Conservation (phyloP, 2,329 filamentous ascomycete species). For the Cladosporium sphaerospermum region DNA sequence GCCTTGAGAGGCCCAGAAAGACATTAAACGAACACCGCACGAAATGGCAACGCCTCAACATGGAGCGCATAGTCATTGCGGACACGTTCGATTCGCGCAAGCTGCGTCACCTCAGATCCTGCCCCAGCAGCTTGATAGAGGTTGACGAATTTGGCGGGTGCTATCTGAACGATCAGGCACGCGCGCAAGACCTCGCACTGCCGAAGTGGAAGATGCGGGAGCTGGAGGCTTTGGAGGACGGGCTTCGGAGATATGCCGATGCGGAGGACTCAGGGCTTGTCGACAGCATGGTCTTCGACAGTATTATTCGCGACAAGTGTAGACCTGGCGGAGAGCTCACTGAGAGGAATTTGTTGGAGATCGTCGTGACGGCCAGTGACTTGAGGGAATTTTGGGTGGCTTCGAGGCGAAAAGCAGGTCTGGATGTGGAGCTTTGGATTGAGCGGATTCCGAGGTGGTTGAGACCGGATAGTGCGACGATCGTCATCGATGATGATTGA, state of each 20-base stretch:
- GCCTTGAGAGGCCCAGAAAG: not conserved
- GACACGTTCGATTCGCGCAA: constrained; percentile 14
- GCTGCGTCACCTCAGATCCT: constrained; percentile 18
- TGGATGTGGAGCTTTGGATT: constrained; percentile 23
- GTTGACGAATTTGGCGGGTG: constrained; percentile 35
- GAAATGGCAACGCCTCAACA: constrained; percentile 23
- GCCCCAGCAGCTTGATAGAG: constrained; percentile 15
- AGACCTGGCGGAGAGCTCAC: constrained; percentile 14
- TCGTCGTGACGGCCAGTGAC: constrained; percentile 24
- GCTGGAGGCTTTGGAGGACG: constrained; percentile 24
- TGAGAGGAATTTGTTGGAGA: constrained; percentile 28
- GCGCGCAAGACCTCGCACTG: constrained; percentile 9
- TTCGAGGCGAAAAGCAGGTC: constrained; percentile 7
- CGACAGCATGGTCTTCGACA: constrained; percentile 19
- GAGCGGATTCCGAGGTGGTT: constrained; percentile 21
- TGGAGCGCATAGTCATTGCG: constrained; percentile 17
- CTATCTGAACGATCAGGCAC: constrained; percentile 29
- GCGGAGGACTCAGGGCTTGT: not conserved
- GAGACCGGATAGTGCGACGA: not conserved
- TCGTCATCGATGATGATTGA: no score
- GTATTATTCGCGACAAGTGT: constrained; percentile 24
- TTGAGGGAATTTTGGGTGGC: constrained; percentile 16
- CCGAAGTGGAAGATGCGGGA: constrained; percentile 30
- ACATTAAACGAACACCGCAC: not conserved
- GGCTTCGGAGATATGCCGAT: constrained; percentile 21